These are phyloP conservation scores for Calonectria naviculata DNA, from an alignment of 2,329 filamentous ascomycete genomes.

Conservation along the genomic window DNA sequence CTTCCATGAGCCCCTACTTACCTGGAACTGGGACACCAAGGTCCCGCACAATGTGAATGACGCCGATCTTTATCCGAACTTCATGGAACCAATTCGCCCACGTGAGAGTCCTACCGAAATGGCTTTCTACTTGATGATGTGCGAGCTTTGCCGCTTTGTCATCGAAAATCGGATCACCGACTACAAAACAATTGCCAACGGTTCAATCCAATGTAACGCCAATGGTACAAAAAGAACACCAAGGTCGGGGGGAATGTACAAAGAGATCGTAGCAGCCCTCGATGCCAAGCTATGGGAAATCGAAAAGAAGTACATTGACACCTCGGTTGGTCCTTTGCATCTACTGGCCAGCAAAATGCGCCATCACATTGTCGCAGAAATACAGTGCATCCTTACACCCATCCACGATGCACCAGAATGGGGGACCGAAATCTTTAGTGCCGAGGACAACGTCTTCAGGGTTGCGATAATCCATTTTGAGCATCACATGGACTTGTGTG, in stretches of 20 bases:
- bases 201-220: background rate
- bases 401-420: conserved; percentile 18
- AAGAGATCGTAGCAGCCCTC: background rate
- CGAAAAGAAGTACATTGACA: conserved; percentile 11
- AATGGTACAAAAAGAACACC: background rate
- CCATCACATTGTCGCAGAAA: background rate
- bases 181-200: conserved; percentile 1
- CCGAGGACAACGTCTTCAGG: conserved; percentile 18
- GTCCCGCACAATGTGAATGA: conserved; percentile 22
- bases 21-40: conserved; percentile 19
- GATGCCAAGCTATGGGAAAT: conserved; percentile 4
- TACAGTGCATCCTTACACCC: conserved; percentile 11
- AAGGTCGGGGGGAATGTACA: background rate
- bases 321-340: conserved; percentile 9
- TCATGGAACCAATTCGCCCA: conserved; percentile 14
- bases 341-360: conserved; percentile 6
- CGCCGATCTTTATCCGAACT: conserved; percentile 19
- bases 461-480: conserved; percentile 16
- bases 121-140: conserved; percentile 14
- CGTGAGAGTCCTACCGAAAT: conserved; percentile 19
- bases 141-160: conserved; percentile 4
- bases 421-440: conserved; percentile 20
- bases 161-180: conserved; percentile 21
- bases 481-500: conserved; percentile 11
- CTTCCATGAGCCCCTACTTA: conserved; percentile 19